phyloP scores from a whole-genome alignment of 163 green algal genomes.

The Scenedesmus sp. region DNA sequence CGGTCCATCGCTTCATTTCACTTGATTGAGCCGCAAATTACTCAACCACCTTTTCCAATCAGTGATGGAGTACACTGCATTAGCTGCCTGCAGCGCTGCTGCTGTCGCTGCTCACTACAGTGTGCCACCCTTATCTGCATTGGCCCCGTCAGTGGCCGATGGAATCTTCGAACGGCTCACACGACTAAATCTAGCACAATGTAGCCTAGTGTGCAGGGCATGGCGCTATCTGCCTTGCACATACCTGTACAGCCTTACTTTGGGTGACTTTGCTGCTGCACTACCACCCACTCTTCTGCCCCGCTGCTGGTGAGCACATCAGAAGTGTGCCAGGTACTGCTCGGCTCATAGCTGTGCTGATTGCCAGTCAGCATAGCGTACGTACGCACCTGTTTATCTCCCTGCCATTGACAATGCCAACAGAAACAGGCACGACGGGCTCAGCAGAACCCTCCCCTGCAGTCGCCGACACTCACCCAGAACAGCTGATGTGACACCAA shows the following conservation, averaged over 20 bases:
- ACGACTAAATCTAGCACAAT: neutral
- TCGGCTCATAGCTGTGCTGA: no score
- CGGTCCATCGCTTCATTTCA: neutral
- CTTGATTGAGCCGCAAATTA: no score
- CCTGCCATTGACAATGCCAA: no score
- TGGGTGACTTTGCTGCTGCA: neutral
- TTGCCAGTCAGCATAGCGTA: no score
- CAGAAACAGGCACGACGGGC: no score
- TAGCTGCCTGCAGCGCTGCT: neutral
- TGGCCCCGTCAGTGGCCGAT: conserved; percentile 19
- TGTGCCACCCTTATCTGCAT: neutral
- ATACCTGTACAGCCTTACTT: neutral
- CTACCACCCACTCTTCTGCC: neutral
- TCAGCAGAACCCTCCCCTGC: no score
- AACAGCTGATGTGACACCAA: neutral
- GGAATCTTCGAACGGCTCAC: neutral
- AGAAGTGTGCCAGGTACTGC: no score
- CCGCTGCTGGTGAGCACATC: conserved; percentile 15
- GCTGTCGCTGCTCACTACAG: conserved; percentile 15
- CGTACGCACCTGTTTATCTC: no score
- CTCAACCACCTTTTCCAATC: no score
- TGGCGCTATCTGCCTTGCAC: conserved; percentile 11
- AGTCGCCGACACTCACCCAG: no score
- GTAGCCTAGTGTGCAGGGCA: conserved; percentile 28
- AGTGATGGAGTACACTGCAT: neutral